Conservation (phyloP, 257 asterid species). For the Solanum corneliomulleri region DNA sequence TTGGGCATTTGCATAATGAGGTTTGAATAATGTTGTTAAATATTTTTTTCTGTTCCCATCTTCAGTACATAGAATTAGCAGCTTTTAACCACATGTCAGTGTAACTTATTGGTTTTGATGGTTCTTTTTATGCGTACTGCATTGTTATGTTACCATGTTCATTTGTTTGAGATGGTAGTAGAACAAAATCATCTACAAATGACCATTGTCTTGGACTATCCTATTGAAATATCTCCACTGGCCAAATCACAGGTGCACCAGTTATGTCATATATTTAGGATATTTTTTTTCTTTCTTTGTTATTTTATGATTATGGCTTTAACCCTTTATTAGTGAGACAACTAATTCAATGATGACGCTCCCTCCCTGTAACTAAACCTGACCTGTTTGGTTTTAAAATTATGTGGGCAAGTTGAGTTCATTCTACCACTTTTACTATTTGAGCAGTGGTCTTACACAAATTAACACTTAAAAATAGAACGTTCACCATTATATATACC, state of each 20-base stretch:
- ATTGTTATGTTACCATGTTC: neutral
- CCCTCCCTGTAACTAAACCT: no score
- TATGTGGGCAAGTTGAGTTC: no score
- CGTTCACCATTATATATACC: no score
- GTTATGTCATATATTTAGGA: no score
- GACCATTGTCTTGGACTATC: slow-evolving; percentile 91
- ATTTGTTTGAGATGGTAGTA: slow-evolving; percentile 74
- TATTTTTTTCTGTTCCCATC: neutral
- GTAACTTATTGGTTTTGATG: neutral
- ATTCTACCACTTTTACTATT: no score
- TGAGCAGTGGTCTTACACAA: no score
- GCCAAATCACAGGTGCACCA: slow-evolving; percentile 77
- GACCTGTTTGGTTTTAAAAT: no score
- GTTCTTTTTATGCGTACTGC: neutral
- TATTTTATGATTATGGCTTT: no score
- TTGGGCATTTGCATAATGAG: slow-evolving; percentile 77
- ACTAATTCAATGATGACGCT: no score
- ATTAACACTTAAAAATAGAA: no score
- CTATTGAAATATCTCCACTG: slow-evolving; percentile 78
- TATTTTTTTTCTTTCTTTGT: no score
- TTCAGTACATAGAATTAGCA: neutral
- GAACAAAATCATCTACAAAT: slow-evolving; percentile 78
- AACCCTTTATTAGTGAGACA: no score
- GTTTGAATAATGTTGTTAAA: slow-evolving; percentile 16
- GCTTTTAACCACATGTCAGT: neutral